Conservation (phyloP, 1,284 basidiomycete genomes). For the Leccinum fallax region DNA sequence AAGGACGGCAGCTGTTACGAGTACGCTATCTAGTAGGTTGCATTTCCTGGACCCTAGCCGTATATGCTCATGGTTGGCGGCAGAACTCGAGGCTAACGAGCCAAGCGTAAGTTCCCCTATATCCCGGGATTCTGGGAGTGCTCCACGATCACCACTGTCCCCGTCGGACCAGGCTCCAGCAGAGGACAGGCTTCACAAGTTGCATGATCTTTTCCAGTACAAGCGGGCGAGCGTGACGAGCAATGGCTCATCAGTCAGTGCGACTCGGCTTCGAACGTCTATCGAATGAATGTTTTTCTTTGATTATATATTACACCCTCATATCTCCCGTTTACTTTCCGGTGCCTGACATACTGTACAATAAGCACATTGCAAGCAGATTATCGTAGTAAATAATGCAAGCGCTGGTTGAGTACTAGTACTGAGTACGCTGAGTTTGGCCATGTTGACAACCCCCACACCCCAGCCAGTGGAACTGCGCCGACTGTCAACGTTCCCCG, state of each 20-base stretch:
- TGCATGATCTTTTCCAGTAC: conserved; percentile 83
- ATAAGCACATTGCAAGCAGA: conserved; percentile 24
- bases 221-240: conserved; percentile 66
- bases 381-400: conserved; percentile 26
- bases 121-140: conserved; percentile 26
- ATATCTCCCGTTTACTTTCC: conserved; percentile 22
- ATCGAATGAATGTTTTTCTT: conserved; percentile 26
- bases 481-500: not conserved
- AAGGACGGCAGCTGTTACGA: conserved; percentile 71
- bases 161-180: conserved; percentile 38
- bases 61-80: conserved; percentile 17
- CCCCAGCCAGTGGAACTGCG: not conserved
- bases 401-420: conserved; percentile 2
- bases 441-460: conserved; percentile 25
- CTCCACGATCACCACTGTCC: conserved; percentile 34
- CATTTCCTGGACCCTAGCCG: conserved; percentile 4
- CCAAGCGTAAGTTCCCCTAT: conserved; percentile 33
- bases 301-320: conserved; percentile 21
- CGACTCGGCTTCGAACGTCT: conserved; percentile 16
- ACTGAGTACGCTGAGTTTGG: conserved; percentile 32
- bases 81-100: conserved; percentile 69
- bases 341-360: conserved; percentile 36
- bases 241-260: conserved; percentile 53
- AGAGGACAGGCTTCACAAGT: conserved; percentile 67
- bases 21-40: conserved; percentile 73